Percentiles rank a stretch among this genome's conserved stretches.
These are phyloP conservation scores for Cytospora paraplurivora DNA, from an alignment of 2,329 filamentous ascomycete genomes.

Conservation along the genomic window DNA sequence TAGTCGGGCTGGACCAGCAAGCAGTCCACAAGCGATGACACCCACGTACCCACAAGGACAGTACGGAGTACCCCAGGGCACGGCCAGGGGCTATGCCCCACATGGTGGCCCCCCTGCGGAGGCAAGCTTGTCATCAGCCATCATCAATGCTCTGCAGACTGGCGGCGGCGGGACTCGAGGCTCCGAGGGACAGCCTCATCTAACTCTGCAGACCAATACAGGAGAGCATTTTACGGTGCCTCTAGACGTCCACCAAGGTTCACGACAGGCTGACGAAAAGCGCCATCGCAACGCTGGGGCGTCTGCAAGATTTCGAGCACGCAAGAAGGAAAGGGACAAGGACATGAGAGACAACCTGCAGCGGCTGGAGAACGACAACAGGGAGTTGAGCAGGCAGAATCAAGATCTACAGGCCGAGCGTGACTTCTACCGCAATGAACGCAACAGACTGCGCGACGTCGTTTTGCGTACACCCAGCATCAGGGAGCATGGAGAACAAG, in stretches of 20 bases:
- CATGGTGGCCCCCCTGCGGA: constrained; percentile 22
- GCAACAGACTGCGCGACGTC: constrained; percentile 71
- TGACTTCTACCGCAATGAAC: constrained; percentile 73
- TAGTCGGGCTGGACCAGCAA: constrained; percentile 10
- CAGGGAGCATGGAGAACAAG: constrained; percentile 53
- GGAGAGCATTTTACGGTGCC: constrained; percentile 59
- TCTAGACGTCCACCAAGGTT: constrained; percentile 80
- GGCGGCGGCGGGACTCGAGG: constrained; percentile 22
- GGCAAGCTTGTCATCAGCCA: constrained; percentile 23
- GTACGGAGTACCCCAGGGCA: constrained; percentile 23
- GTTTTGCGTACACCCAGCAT: constrained; percentile 61
- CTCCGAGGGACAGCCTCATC: constrained; percentile 27
- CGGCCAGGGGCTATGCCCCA: constrained; percentile 17
- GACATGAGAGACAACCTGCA: constrained; percentile 71
- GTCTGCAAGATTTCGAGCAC: constrained; percentile 77
- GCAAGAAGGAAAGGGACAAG: constrained; percentile 80
- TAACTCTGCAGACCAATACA: constrained; percentile 29
- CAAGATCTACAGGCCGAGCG: constrained; percentile 61
- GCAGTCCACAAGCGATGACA: constrained; percentile 23
- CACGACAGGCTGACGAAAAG: constrained; percentile 82
- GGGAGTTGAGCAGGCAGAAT: constrained; percentile 60
- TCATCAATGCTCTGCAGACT: constrained; percentile 28
- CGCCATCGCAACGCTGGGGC: constrained; percentile 82
- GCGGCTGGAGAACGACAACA: constrained; percentile 67
- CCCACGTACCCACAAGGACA: constrained; percentile 27